Percentiles rank a stretch among this genome's conserved stretches.
Evolutionary conservation across 164 flowering plant genomes (phyloP).

Genomic region (Umbilicus rupestris): DNA sequence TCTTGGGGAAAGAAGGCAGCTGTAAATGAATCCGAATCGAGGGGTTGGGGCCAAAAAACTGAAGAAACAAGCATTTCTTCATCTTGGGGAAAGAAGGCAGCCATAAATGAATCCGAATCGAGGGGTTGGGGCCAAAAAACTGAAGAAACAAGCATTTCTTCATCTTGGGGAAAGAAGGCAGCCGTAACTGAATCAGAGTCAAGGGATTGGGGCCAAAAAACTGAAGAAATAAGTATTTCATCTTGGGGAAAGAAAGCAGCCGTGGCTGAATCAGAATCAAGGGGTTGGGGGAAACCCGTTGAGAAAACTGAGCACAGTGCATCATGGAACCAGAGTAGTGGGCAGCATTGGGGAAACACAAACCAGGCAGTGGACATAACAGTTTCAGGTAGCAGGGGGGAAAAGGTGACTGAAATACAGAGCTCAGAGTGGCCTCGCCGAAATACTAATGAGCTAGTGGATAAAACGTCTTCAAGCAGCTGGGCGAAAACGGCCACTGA

Average conservation of each 20-base stretch:
- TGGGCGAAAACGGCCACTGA: background rate
- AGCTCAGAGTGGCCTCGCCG: background rate
- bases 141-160: no score
- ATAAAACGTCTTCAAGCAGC: background rate
- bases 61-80: no score
- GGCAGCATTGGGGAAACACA: background rate
- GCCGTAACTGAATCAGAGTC: no score
- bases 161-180: no score
- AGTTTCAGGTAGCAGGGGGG: background rate
- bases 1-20: no score
- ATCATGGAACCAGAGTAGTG: constrained; percentile 12
- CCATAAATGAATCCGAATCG: no score
- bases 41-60: no score
- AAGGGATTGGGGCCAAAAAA: no score
- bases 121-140: no score
- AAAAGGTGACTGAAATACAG: background rate
- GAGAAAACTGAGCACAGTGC: background rate
- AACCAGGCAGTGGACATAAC: background rate
- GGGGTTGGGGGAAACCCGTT: background rate
- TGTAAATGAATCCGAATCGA: no score
- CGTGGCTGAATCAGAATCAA: background rate
- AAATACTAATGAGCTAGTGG: background rate
- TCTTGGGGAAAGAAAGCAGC: background rate
- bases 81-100: no score
- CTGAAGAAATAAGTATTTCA: no score